These are phyloP conservation scores for Capsella bursapastoris DNA, from an alignment of 345 rosid genomes.

Conservation along the genomic window DNA sequence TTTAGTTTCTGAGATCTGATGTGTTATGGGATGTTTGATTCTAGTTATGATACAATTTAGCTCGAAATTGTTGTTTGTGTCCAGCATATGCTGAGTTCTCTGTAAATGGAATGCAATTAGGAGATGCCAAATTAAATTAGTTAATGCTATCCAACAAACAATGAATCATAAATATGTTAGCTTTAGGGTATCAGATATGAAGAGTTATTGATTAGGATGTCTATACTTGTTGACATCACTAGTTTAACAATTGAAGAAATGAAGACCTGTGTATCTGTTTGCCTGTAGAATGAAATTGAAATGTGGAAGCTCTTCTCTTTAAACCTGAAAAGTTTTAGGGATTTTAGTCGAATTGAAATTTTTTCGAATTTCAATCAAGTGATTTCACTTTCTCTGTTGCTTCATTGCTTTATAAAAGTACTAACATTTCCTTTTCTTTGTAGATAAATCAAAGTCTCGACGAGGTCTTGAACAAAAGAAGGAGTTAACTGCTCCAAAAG, in stretches of 20 bases:
- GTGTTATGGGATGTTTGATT: slow-evolving; percentile 36
- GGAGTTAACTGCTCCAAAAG: slow-evolving; percentile 72
- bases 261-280: neutral
- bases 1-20: slow-evolving; percentile 52
- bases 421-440: slow-evolving; percentile 12
- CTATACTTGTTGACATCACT: slow-evolving; percentile 10
- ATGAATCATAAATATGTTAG: slow-evolving; percentile 1
- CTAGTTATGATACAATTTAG: slow-evolving; percentile 2
- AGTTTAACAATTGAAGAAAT: neutral
- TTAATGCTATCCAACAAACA: slow-evolving; percentile 8
- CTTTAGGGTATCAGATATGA: slow-evolving; percentile 1
- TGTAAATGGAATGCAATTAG: slow-evolving; percentile 14
- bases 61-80: slow-evolving; percentile 24
- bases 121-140: neutral
- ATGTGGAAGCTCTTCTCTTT: neutral
- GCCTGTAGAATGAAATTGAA: neutral
- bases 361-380: neutral
- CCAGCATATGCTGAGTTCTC: slow-evolving; percentile 28
- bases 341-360: neutral
- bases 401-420: slow-evolving; percentile 17
- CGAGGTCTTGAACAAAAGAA: slow-evolving; percentile 69
- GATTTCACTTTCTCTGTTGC: neutral
- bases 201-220: neutral
- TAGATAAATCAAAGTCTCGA: slow-evolving; percentile 82
- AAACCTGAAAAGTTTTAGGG: neutral